A percentile compares a stretch with the other conserved stretches of the same genome.
phyloP scores from a whole-genome alignment of 2,329 filamentous ascomycete genomes.

The Stenocarpella maydis region DNA sequence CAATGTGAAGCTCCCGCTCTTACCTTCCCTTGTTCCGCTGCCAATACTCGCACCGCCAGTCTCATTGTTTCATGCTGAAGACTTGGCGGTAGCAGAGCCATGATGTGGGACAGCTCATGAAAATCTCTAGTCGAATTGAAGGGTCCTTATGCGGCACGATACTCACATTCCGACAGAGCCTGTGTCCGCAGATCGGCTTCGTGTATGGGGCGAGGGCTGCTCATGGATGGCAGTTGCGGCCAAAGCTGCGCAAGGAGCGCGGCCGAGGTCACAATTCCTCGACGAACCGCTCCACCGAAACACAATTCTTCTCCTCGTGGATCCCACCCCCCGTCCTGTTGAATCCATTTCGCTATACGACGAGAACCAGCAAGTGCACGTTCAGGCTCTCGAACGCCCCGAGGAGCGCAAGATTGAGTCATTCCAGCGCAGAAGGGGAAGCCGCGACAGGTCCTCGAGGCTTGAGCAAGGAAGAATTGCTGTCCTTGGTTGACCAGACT shows the following conservation, averaged over 20 bases:
- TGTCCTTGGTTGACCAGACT: conserved; percentile 61
- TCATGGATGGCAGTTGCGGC: conserved; percentile 30
- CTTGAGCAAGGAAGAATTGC: conserved; percentile 53
- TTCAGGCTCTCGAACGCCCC: conserved; percentile 21
- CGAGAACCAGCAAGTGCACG: conserved; percentile 10
- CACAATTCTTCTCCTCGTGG: conserved; percentile 34
- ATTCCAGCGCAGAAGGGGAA: conserved; percentile 22
- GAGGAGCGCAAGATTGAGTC: conserved; percentile 26
- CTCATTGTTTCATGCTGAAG: conserved; percentile 37
- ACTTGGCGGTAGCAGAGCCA: conserved; percentile 44
- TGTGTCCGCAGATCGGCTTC: conserved; percentile 9
- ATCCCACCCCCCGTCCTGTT: conserved; percentile 23
- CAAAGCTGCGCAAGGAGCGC: conserved; percentile 25
- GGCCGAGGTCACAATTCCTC: background rate
- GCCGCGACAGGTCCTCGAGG: background rate
- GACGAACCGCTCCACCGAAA: conserved; percentile 9
- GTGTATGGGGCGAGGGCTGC: conserved; percentile 19
- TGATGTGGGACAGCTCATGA: conserved; percentile 67
- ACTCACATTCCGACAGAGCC: conserved; percentile 52
- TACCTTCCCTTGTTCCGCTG: conserved; percentile 1
- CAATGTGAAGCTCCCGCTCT: background rate
- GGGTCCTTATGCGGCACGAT: conserved; percentile 66
- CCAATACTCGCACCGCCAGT: conserved; percentile 24
- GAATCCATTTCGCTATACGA: conserved; percentile 14
- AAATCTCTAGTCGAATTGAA: conserved; percentile 66